Conservation (phyloP, 768 basidiomycete species). For the Rubroboletus satanas region DNA sequence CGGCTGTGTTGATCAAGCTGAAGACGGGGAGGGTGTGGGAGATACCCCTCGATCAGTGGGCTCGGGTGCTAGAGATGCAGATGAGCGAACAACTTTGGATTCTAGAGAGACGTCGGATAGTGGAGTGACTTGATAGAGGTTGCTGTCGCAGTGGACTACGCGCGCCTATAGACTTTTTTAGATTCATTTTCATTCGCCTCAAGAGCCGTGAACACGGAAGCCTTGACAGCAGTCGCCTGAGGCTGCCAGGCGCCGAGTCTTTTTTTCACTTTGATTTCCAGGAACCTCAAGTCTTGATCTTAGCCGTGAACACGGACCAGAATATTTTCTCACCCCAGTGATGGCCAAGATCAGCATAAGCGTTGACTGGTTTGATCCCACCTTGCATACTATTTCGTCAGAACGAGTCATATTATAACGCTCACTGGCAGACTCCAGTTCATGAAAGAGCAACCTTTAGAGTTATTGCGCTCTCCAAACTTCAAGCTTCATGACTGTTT, state of each 20-base stretch:
- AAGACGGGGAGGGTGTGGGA: constrained; percentile 22
- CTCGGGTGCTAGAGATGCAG: constrained; percentile 35
- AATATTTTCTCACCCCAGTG: too few relatives aligned
- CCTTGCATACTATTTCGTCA: not conserved
- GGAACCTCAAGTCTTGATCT: not conserved
- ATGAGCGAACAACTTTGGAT: constrained; percentile 47
- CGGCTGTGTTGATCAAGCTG: constrained; percentile 12
- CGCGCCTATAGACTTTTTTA: not conserved
- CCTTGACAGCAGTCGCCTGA: not conserved
- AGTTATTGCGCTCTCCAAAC: not conserved
- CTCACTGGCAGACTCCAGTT: not conserved
- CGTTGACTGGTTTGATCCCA: too few relatives aligned
- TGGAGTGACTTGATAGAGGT: not conserved
- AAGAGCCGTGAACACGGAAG: not conserved
- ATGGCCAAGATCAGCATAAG: too few relatives aligned
- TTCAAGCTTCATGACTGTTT: not conserved
- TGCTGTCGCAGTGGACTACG: not conserved
- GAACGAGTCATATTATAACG: not conserved
- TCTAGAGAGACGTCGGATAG: constrained; percentile 33
- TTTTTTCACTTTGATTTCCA: not conserved
- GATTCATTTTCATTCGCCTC: not conserved
- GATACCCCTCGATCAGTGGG: constrained; percentile 21
- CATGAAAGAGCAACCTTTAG: not conserved
- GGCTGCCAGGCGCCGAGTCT: not conserved
- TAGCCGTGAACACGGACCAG: too few relatives aligned